phyloP scores from a whole-genome alignment of 2,329 filamentous ascomycete genomes.

The Colletotrichum sp. region DNA sequence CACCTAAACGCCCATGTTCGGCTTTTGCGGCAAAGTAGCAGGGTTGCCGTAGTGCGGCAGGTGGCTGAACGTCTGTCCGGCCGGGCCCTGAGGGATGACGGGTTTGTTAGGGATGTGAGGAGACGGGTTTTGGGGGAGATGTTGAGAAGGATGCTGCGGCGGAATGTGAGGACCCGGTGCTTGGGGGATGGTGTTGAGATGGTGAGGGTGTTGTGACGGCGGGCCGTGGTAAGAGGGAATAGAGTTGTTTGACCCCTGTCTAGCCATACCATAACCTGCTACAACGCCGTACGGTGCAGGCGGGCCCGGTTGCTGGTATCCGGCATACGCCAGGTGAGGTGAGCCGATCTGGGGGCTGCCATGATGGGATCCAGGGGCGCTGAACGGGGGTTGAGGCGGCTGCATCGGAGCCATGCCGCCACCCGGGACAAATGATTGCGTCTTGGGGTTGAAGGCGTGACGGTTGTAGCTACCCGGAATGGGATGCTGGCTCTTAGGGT shows the following conservation, averaged over 20 bases:
- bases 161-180: constrained; percentile 36
- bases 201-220: constrained; percentile 38
- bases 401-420: constrained; percentile 53
- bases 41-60: constrained; percentile 65
- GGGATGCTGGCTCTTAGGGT: constrained; percentile 78
- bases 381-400: constrained; percentile 52
- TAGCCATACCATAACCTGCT: constrained; percentile 59
- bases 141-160: constrained; percentile 42
- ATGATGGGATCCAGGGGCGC: constrained; percentile 53
- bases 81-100: constrained; percentile 45
- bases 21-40: constrained; percentile 65
- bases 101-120: constrained; percentile 53
- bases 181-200: constrained; percentile 42
- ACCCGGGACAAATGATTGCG: constrained; percentile 84
- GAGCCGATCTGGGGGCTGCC: constrained; percentile 59
- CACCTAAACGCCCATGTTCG: constrained; percentile 42
- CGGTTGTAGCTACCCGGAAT: constrained; percentile 85
- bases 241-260: constrained; percentile 61
- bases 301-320: constrained; percentile 51
- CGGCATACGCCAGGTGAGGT: constrained; percentile 54
- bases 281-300: constrained; percentile 50
- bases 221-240: constrained; percentile 54
- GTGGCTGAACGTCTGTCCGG: constrained; percentile 53
- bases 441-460: constrained; percentile 92
- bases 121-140: constrained; percentile 47